Evolutionary conservation across 75 land plant species (phyloP).

Genomic region (Cunninghamia lanceolata): DNA sequence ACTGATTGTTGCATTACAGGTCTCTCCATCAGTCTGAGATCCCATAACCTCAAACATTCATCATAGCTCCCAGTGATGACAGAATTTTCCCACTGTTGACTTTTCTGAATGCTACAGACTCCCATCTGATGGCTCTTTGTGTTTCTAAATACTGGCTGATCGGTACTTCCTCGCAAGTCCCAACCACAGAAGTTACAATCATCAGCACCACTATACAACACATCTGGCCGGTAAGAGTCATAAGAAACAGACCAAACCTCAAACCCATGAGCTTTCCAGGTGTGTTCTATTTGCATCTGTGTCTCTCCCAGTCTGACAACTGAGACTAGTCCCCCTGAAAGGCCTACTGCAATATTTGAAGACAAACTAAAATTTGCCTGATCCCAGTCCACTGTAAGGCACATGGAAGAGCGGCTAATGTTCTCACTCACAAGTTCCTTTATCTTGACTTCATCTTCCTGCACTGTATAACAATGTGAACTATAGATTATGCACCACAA

Average conservation of each 20-base stretch:
- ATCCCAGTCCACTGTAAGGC: constrained; percentile 88
- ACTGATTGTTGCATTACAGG: constrained; percentile 57
- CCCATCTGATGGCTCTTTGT: constrained; percentile 79
- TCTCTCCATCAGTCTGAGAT: constrained; percentile 50
- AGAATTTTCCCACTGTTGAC: constrained; percentile 46
- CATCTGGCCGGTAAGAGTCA: constrained; percentile 49
- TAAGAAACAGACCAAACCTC: constrained; percentile 82
- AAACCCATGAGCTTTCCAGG: constrained; percentile 73
- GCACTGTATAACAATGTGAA: not conserved
- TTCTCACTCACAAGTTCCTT: constrained; percentile 30
- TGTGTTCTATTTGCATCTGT: constrained; percentile 24
- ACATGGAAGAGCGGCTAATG: constrained; percentile 67
- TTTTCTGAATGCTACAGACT: constrained; percentile 76
- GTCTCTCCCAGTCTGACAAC: constrained; percentile 44
- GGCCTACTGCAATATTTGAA: constrained; percentile 49
- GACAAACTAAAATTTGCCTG: constrained; percentile 22
- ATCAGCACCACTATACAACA: constrained; percentile 89
- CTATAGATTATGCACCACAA: not conserved
- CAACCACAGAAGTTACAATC: constrained; percentile 85
- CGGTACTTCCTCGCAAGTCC: constrained; percentile 69
- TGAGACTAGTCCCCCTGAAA: constrained; percentile 79
- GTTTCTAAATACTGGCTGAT: constrained; percentile 55
- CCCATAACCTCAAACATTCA: constrained; percentile 88
- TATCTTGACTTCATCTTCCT: constrained; percentile 14
- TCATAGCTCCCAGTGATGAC: constrained; percentile 96